Evolutionary conservation across 2,329 filamentous ascomycete species (phyloP), one percentile per base, ranked within the genome.

Genomic region (Shiraia bambusicola): DNA sequence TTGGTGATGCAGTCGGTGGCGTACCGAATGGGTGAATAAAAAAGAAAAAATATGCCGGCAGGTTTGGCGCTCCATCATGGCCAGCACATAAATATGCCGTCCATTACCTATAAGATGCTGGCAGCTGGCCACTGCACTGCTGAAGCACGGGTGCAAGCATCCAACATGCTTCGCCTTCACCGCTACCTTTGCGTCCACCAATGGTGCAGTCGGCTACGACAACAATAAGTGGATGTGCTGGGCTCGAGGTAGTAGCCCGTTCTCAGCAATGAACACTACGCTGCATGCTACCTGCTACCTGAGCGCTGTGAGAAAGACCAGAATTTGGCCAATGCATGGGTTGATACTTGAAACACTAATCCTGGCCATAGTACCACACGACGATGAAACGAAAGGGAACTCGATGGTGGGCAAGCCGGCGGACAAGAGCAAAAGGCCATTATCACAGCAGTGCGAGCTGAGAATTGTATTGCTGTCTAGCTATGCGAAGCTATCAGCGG

Each of bases 281-380:
- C 13, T 3, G 28, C 45, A 34, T 16, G 28, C 32, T n/a, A 28
- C 22, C 19, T 16, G 28, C 32, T n/a, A 28, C 22, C 19, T 22
- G 4, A 22, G 19, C 3, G 33, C 15, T 17, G 28, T 34, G 40
- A 17, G 29, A 30, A 34, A 29, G 29, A 19, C 26, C 40, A 27
- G 26, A 34, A 42, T 47, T 42, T 22, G 29, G n/a, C 22, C 28
- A 43, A 27, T 12, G 37, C 40, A 50, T 42, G 56, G 50, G 40
- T 36, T 34, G 31, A 27, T 40, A 42, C 42, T 43, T 57, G 50
- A 58, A 58, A 59, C 54, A 42, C 31, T 47, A 30, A 55, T 34
- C 45, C 52, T 43, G 29, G 47, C 24, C 42, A 53, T 59, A 57
- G 37, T 46, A 56, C 41, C 45, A 39, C 31, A 38, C 31, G 31